Evolutionary conservation across 2,329 filamentous ascomycete genomes (phyloP).

Genomic region (Westerdykella sp.): DNA sequence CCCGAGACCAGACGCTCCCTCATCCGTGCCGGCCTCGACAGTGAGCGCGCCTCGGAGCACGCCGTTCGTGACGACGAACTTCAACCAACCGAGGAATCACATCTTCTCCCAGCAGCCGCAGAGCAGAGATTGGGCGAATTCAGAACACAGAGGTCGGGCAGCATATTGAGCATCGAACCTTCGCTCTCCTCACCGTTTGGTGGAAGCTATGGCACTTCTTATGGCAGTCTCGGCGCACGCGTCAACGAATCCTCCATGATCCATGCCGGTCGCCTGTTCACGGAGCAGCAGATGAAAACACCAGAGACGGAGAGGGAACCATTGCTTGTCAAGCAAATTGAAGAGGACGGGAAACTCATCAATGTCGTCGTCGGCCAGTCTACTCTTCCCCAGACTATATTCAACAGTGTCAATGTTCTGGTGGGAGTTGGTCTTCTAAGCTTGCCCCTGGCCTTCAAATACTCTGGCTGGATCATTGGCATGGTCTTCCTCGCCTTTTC

Average conservation of each 20-base stretch:
- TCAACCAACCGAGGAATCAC: slow-evolving; percentile 24
- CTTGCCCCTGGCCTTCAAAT: slow-evolving; percentile 78
- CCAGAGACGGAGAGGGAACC: slow-evolving; percentile 54
- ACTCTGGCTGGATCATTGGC: slow-evolving; percentile 83
- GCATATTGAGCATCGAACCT: slow-evolving; percentile 46
- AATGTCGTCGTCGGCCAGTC: slow-evolving; percentile 84
- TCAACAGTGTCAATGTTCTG: slow-evolving; percentile 92
- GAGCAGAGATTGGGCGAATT: slow-evolving; percentile 24
- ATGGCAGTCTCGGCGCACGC: slow-evolving; percentile 53
- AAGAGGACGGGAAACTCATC: slow-evolving; percentile 76
- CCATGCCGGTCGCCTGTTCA: slow-evolving; percentile 49
- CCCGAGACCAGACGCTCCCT: slow-evolving; percentile 39
- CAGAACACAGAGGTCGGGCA: slow-evolving; percentile 35
- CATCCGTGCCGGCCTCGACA: slow-evolving; percentile 37
- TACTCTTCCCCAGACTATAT: slow-evolving; percentile 90
- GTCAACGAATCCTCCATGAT: slow-evolving; percentile 52
- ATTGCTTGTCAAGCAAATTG: slow-evolving; percentile 80
- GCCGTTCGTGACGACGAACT: slow-evolving; percentile 34
- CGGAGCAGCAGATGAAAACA: slow-evolving; percentile 42
- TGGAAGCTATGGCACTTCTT: slow-evolving; percentile 63
- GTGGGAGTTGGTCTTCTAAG: slow-evolving; percentile 87
- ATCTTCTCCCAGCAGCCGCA: slow-evolving; percentile 21
- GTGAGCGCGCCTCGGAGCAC: slow-evolving; percentile 34
- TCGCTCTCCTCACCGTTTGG: slow-evolving; percentile 61
- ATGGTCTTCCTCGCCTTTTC: slow-evolving; percentile 67